These are phyloP conservation scores for Chlamydomonas incerta DNA, from an alignment of 139 green algal genomes.

Conservation along the genomic window DNA sequence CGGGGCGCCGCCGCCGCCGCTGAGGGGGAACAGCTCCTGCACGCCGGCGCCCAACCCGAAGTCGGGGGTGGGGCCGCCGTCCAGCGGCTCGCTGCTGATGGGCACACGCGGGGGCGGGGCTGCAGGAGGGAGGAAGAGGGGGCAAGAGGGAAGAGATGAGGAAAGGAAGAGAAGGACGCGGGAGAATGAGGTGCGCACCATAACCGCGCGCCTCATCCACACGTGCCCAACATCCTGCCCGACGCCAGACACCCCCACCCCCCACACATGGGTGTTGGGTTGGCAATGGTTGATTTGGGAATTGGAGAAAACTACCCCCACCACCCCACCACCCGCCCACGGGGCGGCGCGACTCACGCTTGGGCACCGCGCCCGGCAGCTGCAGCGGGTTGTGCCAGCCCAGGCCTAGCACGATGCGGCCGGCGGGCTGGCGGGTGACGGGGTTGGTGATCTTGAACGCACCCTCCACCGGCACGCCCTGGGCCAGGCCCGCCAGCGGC, in stretches of 20 bases:
- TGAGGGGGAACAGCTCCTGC: conserved; percentile 16
- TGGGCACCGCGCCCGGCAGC: conserved; percentile 41
- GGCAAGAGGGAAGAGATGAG: too few relatives aligned
- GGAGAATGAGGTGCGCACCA: too few relatives aligned
- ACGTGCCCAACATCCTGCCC: too few relatives aligned
- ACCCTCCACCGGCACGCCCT: conserved; percentile 57
- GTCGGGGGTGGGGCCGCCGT: not conserved
- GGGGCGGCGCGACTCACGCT: conserved; percentile 6
- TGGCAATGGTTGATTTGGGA: too few relatives aligned
- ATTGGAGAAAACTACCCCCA: too few relatives aligned
- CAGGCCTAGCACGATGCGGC: conserved; percentile 50
- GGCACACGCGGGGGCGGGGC: conserved; percentile 11
- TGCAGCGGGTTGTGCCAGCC: conserved; percentile 62
- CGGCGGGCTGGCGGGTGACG: conserved; percentile 47
- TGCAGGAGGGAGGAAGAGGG: not conserved
- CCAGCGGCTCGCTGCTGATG: conserved; percentile 34
- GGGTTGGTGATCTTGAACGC: conserved; percentile 58
- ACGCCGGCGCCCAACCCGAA: not conserved
- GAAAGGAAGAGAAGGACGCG: too few relatives aligned
- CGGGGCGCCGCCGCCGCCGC: not conserved
- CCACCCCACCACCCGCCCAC: too few relatives aligned
- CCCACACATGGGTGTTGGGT: too few relatives aligned
- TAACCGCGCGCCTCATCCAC: too few relatives aligned
- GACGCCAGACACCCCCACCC: too few relatives aligned
- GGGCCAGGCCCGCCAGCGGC: conserved; percentile 41